Percentiles rank a stretch among this genome's conserved stretches.
phyloP scores from a whole-genome alignment of 2,329 filamentous ascomycete species.

The Aspergillus neoniger region DNA sequence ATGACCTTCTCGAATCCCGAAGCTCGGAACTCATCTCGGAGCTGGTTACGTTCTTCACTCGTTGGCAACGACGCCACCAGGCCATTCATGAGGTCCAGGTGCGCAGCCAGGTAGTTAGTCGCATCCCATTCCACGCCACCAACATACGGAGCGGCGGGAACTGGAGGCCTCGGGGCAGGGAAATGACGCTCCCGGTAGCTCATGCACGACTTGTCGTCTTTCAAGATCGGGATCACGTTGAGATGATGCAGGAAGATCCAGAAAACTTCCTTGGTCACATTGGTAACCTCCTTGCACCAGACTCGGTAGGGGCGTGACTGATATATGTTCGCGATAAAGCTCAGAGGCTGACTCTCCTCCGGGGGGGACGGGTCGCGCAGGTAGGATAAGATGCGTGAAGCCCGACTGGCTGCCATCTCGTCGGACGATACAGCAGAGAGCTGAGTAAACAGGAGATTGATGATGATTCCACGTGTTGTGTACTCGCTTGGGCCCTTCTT shows the following conservation, averaged over 20 bases:
- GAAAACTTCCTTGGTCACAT: conserved; percentile 96
- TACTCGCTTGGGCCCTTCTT: conserved; percentile 98
- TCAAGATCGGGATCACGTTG: conserved; percentile 70
- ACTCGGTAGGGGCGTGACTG: conserved; percentile 84
- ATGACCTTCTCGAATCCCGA: conserved; percentile 92
- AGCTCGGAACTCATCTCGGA: conserved; percentile 75
- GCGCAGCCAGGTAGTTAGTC: conserved; percentile 90
- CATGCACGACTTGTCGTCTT: conserved; percentile 35
- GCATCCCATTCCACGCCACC: conserved; percentile 98
- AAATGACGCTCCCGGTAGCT: conserved; percentile 65
- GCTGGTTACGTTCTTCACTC: conserved; percentile 67
- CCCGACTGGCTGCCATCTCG: conserved; percentile 65
- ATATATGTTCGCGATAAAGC: conserved; percentile 88
- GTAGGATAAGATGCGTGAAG: conserved; percentile 73
- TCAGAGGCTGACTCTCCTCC: conserved; percentile 73
- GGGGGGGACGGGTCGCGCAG: conserved; percentile 76
- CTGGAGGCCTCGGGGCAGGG: conserved; percentile 80
- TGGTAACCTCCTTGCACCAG: conserved; percentile 90
- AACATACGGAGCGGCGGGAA: conserved; percentile 92
- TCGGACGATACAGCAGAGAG: conserved; percentile 66
- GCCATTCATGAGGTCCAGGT: conserved; percentile 90
- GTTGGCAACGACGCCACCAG: conserved; percentile 80
- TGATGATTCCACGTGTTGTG: conserved; percentile 86
- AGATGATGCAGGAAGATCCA: conserved; percentile 98
- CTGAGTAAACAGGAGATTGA: conserved; percentile 85